A percentile compares a stretch with the other conserved stretches of the same genome.
These are phyloP conservation scores for Tricholoma bakamatsutake DNA, from an alignment of 768 basidiomycete genomes.

Conservation along the genomic window DNA sequence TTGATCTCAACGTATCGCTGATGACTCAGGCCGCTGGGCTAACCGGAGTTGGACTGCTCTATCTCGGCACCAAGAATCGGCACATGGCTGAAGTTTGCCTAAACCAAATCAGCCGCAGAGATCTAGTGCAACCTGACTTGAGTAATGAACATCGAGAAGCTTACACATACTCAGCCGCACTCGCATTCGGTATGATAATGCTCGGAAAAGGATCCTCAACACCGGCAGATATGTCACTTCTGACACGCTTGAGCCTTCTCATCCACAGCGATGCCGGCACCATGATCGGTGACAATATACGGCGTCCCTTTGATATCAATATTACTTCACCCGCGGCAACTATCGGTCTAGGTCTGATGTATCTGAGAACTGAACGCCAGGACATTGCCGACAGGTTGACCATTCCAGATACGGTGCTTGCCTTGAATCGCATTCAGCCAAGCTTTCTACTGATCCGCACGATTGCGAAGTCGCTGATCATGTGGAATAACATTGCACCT, in stretches of 20 bases:
- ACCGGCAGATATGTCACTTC: conserved; percentile 67
- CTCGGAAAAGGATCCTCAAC: conserved; percentile 77
- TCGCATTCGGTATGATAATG: conserved; percentile 96
- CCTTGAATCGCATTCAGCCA: conserved; percentile 82
- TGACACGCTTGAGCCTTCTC: conserved; percentile 65
- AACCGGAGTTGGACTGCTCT: conserved; percentile 82
- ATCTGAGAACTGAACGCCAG: conserved; percentile 72
- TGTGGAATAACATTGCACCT: conserved; percentile 78
- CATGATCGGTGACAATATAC: conserved; percentile 26
- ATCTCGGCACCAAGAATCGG: conserved; percentile 81
- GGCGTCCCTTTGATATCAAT: conserved; percentile 70
- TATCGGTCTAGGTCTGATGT: conserved; percentile 89
- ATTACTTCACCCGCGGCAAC: conserved; percentile 91
- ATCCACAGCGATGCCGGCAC: conserved; percentile 66
- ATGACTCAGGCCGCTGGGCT: conserved; percentile 88
- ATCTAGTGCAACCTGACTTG: conserved; percentile 75
- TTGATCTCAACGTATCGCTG: conserved; percentile 87
- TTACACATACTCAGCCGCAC: conserved; percentile 82
- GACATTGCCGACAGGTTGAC: conserved; percentile 85
- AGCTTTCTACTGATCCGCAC: conserved; percentile 81
- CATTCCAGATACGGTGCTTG: conserved; percentile 75
- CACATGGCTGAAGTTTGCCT: conserved; percentile 93
- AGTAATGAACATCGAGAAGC: conserved; percentile 89
- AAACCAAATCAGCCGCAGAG: conserved; percentile 71
- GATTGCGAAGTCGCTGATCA: conserved; percentile 70